A percentile compares a stretch with the other conserved stretches of the same genome.
phyloP scores from a whole-genome alignment of 495 filamentous ascomycete species.

The Penicillium psychrofluorescens region DNA sequence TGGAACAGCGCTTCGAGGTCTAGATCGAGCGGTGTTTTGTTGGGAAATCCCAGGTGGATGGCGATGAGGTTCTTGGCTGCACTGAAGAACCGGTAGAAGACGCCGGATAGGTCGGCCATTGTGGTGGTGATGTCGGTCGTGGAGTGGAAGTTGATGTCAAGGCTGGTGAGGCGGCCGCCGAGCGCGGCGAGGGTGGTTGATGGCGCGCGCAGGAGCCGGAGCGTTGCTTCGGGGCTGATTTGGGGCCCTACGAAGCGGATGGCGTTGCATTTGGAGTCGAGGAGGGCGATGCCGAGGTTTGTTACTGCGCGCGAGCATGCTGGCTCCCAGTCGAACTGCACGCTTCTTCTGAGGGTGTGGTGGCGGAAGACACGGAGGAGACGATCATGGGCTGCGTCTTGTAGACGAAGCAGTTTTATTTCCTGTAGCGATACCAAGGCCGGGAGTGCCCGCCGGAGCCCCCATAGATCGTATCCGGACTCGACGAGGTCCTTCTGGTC shows the following conservation, averaged over 20 bases:
- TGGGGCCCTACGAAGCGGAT: constrained; percentile 58
- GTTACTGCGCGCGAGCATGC: constrained; percentile 57
- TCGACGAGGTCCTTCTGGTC: constrained; percentile 26
- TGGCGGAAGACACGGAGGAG: constrained; percentile 36
- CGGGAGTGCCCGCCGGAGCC: constrained; percentile 48
- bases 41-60: constrained; percentile 61
- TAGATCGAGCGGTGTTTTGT: constrained; percentile 47
- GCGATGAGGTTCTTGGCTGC: constrained; percentile 53
- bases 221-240: constrained; percentile 52
- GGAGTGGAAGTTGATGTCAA: constrained; percentile 56
- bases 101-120: constrained; percentile 45
- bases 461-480: constrained; percentile 18
- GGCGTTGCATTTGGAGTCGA: constrained; percentile 46
- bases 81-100: constrained; percentile 50
- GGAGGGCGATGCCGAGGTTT: constrained; percentile 50
- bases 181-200: constrained; percentile 42
- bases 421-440: constrained; percentile 56
- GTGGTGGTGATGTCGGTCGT: constrained; percentile 43
- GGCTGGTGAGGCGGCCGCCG: constrained; percentile 48
- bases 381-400: constrained; percentile 50
- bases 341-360: constrained; percentile 13
- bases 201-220: constrained; percentile 40
- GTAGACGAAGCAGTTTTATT: constrained; percentile 57
- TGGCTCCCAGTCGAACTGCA: constrained; percentile 51
- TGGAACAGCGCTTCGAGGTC: constrained; percentile 57